Percentiles rank a stretch among this genome's conserved stretches.
These are phyloP conservation scores for Fragosphaeria purpurea DNA, from an alignment of 2,329 filamentous ascomycete species.

Conservation along the genomic window DNA sequence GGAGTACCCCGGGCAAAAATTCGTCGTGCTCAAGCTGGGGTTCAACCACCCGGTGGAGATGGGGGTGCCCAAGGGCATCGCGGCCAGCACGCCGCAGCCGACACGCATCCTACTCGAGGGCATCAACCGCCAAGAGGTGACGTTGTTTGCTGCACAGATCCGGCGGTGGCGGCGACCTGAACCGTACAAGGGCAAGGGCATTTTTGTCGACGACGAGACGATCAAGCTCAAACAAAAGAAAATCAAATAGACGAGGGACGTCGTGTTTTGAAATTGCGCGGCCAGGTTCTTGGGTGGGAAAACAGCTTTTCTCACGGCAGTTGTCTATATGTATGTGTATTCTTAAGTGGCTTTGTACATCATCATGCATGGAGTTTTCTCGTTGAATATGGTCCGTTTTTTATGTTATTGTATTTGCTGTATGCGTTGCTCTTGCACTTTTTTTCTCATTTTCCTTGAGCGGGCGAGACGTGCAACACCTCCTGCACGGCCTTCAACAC, in stretches of 20 bases:
- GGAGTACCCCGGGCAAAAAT: constrained; percentile 72
- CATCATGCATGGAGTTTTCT: neutral
- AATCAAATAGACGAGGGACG: constrained; percentile 56
- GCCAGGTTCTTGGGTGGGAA: too few species aligned
- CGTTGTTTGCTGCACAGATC: constrained; percentile 84
- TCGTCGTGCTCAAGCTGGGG: constrained; percentile 88
- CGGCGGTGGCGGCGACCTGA: constrained; percentile 83
- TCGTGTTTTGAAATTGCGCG: neutral
- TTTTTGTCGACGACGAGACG: constrained; percentile 95
- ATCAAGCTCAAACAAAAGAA: constrained; percentile 98
- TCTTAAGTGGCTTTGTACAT: neutral
- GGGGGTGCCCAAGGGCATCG: constrained; percentile 70
- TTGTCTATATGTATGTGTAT: neutral
- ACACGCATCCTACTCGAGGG: constrained; percentile 88
- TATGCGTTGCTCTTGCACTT: constrained; percentile 12
- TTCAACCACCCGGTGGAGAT: constrained; percentile 95
- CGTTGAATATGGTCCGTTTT: neutral
- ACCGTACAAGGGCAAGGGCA: constrained; percentile 98
- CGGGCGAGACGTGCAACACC: constrained; percentile 42
- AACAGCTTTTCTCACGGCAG: too few species aligned
- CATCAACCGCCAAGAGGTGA: constrained; percentile 73
- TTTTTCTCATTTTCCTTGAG: neutral
- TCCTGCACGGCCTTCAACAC: constrained; percentile 76
- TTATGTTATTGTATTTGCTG: constrained; percentile 1
- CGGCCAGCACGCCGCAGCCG: constrained; percentile 78